These are phyloP conservation scores for Auricularia sp. DNA, from an alignment of 768 basidiomycete species.

Conservation along the genomic window DNA sequence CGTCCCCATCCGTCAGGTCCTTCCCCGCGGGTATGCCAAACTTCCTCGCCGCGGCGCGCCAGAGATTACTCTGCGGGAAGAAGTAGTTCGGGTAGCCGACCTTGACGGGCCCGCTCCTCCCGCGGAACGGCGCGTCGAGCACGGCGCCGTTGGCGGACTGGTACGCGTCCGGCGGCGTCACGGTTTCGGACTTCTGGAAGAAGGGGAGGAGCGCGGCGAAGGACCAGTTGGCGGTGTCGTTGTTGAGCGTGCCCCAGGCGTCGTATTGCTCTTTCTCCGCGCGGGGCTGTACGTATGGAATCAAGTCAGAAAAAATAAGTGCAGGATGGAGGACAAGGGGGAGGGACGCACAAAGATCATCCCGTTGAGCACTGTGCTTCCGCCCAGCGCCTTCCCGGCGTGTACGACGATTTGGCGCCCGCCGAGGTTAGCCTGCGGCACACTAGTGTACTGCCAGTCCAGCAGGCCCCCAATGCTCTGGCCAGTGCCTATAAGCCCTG, in stretches of 20 bases:
- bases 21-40: conserved; percentile 1
- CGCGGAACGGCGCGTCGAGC: conserved; percentile 1
- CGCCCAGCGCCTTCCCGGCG: conserved; percentile 19
- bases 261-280: conserved; percentile 13
- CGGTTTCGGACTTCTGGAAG: conserved; percentile 25
- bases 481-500: conserved; percentile 7
- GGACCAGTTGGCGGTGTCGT: conserved; percentile 8
- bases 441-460: conserved; percentile 14
- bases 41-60: neutral
- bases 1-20: conserved; percentile 7
- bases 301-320: conserved; percentile 11
- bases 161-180: conserved; percentile 19
- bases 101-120: neutral
- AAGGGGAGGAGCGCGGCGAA: conserved; percentile 15
- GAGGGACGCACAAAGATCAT: conserved; percentile 4
- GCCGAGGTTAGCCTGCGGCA: conserved; percentile 5
- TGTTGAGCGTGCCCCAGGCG: conserved; percentile 13
- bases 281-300: conserved; percentile 9
- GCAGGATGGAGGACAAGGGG: neutral
- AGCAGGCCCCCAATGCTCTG: conserved; percentile 6
- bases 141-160: neutral
- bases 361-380: conserved; percentile 17
- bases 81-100: neutral
- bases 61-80: conserved; percentile 4
- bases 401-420: conserved; percentile 4